Base-by-base conservation (phyloP, 805 yeast genomes). In the Yarrowia sp. region DNA sequence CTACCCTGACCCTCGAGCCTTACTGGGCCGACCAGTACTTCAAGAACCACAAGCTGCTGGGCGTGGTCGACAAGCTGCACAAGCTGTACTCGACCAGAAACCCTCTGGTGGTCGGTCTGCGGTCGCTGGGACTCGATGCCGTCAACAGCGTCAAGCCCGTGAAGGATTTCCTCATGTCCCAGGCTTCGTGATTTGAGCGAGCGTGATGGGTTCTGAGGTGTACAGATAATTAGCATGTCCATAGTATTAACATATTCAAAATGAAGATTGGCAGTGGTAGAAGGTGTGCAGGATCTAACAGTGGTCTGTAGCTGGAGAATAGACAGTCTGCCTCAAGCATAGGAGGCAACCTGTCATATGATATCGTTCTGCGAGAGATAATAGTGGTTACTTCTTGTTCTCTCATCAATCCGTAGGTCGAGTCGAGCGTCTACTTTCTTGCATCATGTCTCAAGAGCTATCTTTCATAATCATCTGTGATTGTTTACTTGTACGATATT, bases 41-140 rank as follows among this genome's bases (percentile, higher is more conserved):
- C 0, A 82, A 82, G 49, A 95, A 95, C 77, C 96, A 92, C 76
- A 82, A 86, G 64, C 79, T 93, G 72, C 80, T 95, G 58, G 98
- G 98, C 0, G 89, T 90, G 42, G 95, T 95, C 59, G 99, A 95
- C 78, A 92, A 92, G 78, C 79, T 95, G 70, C 97, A 93, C 79
- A 95, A 94, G 79, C 79, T 95, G 35, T 94, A 93, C 75, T 82
- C 91, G 8, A 87, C 90, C 1, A 91, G 87, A 72, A 85, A 82
- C 70, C 82, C 82, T 55, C 97, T 97, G 0, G 73, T 94, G 5
- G 97, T 93, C 40, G 83, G 85, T 52, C 79, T 88, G 41, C 83
- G 98, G 74, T 85, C 94, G 0, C 73, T 88, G 35, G 99, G 99
- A 0, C 83, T 94, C 72, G 87, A 87, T 69, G 72, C 87, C 0